phyloP scores from a whole-genome alignment of 768 basidiomycete species.

The Psilocybe tampanensis region DNA sequence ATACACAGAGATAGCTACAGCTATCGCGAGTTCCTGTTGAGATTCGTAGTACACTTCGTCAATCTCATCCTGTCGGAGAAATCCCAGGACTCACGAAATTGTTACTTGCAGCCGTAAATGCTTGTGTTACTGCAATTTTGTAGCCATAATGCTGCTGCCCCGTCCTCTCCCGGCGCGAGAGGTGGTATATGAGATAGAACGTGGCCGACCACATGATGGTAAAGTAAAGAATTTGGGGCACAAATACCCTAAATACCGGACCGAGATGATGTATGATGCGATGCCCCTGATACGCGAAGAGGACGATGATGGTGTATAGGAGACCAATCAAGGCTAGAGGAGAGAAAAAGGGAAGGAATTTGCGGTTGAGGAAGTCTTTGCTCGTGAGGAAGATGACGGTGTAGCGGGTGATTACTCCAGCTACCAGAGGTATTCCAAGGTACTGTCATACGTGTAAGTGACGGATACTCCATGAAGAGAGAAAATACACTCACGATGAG shows the following conservation, averaged over 20 bases:
- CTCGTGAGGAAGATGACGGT: conserved; percentile 46
- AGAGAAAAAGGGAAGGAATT: conserved; percentile 70
- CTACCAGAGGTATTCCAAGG: conserved; percentile 78
- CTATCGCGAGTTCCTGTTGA: conserved; percentile 76
- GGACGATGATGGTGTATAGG: conserved; percentile 77
- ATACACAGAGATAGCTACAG: conserved; percentile 76
- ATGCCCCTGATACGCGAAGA: conserved; percentile 72
- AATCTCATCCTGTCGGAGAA: neutral
- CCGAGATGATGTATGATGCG: conserved; percentile 76
- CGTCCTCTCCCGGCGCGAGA: conserved; percentile 36
- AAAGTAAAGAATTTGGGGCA: conserved; percentile 82
- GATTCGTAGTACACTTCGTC: neutral
- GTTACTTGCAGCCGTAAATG: conserved; percentile 80
- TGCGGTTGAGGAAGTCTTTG: conserved; percentile 50
- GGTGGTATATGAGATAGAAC: conserved; percentile 56
- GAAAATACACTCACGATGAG: conserved; percentile 56
- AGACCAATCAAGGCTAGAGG: conserved; percentile 75
- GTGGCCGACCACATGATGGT: conserved; percentile 71
- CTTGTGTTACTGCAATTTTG: conserved; percentile 74
- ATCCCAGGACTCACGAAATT: conserved; percentile 56
- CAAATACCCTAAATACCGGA: conserved; percentile 77
- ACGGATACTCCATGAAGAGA: neutral
- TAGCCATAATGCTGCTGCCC: conserved; percentile 44
- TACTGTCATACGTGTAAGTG: conserved; percentile 46
- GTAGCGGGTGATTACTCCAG: conserved; percentile 72